Base-by-base conservation (phyloP, 2,329 filamentous ascomycete species). In the Beauveria sp. region DNA sequence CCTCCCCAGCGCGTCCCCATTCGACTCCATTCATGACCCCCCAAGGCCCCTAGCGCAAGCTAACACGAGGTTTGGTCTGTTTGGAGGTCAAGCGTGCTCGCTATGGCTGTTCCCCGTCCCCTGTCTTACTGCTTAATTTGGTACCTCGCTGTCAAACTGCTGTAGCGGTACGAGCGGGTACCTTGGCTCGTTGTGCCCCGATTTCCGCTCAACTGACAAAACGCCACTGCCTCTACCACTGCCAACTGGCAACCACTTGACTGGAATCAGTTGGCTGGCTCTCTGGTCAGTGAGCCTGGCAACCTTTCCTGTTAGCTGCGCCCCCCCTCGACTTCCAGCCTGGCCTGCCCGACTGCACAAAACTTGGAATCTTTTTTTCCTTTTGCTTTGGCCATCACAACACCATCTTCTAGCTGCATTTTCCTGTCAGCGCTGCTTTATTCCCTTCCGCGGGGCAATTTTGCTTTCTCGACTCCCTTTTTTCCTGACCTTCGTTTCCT, bases 381-480 rank as follows among this genome's bases (percentile, higher is more conserved):
- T 52, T 48, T 54, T 48, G 58, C 49, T 54, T 60, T 54, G 50
- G 49, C 26, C 50, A 53, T 48, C 58, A 46, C 48, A 51, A 45
- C 48, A 45, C 34, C 26, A 43, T 24, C 31, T 45, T 40, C 28
- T 46, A 20, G 43, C 24, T 38, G 34, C 34, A 38, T 38, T 38
- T 53, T 60, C 31, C 38, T 48, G 26, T 9, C 28, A 38, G 60
- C 53, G 18, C 26, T 45, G 49, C 57, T 60, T 57, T 53, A 62
- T 52, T 56, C 53, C 58, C 50, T 60, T n/a, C 28, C 49, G 49
- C 28, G 49, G 58, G 58, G 58, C 58, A 53, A 28, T 57, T 26
- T 43, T 56, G 51, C 60, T 60, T 54, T 61, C 54, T 51, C 42
- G 56, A 56, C 55, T 52, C 28, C 40, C 45, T 40, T 58, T 45